Evolutionary conservation across 2,329 filamentous ascomycete genomes (phyloP).

Genomic region (Arthrobotrys conoides): DNA sequence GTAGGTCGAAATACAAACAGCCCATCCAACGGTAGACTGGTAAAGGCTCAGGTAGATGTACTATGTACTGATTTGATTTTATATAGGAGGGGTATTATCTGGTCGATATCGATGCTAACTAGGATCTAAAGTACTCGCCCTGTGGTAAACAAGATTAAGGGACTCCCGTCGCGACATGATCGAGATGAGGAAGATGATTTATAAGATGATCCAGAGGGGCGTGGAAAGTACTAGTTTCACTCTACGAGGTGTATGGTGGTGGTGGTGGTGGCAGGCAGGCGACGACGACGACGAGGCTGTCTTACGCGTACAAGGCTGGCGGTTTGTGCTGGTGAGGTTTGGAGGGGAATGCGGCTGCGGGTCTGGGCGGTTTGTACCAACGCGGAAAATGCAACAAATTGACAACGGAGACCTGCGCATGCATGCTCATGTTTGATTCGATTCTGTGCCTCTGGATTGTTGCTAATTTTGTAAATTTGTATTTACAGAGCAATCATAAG

Average conservation of each 20-base stretch:
- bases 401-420: constrained; percentile 10
- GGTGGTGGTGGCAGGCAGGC: constrained; percentile 4
- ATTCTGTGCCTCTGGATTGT: not conserved
- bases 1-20: too few relatives aligned
- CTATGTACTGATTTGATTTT: not conserved
- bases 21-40: too few relatives aligned
- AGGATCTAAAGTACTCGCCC: constrained; percentile 1
- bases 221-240: constrained; percentile 47
- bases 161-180: constrained; percentile 38
- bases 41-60: too few relatives aligned
- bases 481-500: too few relatives aligned
- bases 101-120: constrained; percentile 18
- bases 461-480: not conserved
- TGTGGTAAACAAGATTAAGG: not conserved
- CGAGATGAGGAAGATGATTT: constrained; percentile 25
- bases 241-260: not conserved
- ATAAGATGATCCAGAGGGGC: constrained; percentile 38
- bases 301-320: constrained; percentile 56
- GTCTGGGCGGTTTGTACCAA: constrained; percentile 13
- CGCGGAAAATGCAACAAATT: constrained; percentile 33
- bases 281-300: constrained; percentile 48
- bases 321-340: constrained; percentile 20
- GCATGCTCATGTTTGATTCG: too few relatives aligned
- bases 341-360: not conserved
- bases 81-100: not conserved